Conservation (phyloP, 2,329 filamentous ascomycete genomes). For the Aspergillus tubingensis region DNA sequence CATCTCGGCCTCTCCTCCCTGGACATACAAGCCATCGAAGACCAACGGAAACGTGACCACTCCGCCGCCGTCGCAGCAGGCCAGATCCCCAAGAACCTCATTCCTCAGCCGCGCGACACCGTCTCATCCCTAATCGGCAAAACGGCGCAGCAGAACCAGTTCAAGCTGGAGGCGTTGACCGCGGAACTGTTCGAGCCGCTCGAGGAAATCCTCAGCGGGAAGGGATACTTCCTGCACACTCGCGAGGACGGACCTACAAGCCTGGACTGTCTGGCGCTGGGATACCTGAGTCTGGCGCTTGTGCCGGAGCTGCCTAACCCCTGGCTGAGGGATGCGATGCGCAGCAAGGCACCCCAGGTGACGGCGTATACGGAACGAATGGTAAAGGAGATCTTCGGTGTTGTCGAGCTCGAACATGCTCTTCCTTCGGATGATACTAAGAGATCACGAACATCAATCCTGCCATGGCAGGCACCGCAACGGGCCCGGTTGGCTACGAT, state of each 20-base stretch:
- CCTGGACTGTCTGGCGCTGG: slow-evolving; percentile 78
- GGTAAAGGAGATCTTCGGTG: slow-evolving; percentile 41
- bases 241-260: slow-evolving; percentile 54
- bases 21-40: slow-evolving; percentile 58
- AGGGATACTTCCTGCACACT: slow-evolving; percentile 57
- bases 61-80: slow-evolving; percentile 41
- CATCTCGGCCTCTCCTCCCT: slow-evolving; percentile 69
- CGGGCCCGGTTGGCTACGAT: slow-evolving; percentile 35
- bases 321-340: slow-evolving; percentile 63
- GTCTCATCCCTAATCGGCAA: slow-evolving; percentile 63
- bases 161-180: slow-evolving; percentile 73
- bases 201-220: slow-evolving; percentile 60
- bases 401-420: slow-evolving; percentile 26
- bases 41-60: slow-evolving; percentile 42
- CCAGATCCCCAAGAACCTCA: slow-evolving; percentile 52
- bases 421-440: slow-evolving; percentile 8
- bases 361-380: slow-evolving; percentile 49
- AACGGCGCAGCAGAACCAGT: slow-evolving; percentile 70
- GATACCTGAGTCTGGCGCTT: slow-evolving; percentile 75
- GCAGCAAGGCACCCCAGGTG: slow-evolving; percentile 50
- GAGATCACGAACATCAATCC: slow-evolving; percentile 27
- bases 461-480: slow-evolving; percentile 41
- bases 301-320: slow-evolving; percentile 61
- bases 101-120: slow-evolving; percentile 58
- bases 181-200: slow-evolving; percentile 72